Evolutionary conservation across 1,284 basidiomycete genomes (phyloP), one percentile per base, ranked within the genome.

Genomic region (Bjerkandera adusta): DNA sequence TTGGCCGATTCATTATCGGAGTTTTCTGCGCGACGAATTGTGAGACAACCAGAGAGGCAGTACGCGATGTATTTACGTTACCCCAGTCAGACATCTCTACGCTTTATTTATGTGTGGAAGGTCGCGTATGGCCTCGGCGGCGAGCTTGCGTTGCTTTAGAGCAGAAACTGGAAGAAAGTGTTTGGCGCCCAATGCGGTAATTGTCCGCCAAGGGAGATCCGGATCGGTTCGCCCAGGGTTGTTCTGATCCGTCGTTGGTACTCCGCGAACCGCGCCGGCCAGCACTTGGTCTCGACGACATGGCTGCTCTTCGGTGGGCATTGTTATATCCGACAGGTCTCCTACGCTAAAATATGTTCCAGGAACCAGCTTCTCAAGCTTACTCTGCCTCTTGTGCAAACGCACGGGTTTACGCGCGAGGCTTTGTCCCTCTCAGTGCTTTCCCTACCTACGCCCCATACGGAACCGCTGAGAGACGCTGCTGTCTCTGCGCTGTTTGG

Each of bases 401-500:
- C 70, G 3, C 75, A 87, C 55, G 88, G 89, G 7, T 91, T 91
- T 63, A 83, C 85, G 5, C 77, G 85, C 20, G 69, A 78, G 27
- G 72, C 85, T 0, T 72, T 91, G n/a, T 73, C 88, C 1, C 72
- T 68, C 38, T 80, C 88, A 11, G 84, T 77, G 2, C 71, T 86
- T 5, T 60, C 68, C 3, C 67, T 83, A 1, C 74, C 80, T 5
- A 53, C 63, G 32, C 70, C 75, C 5, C 80, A 81, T 56, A 18
- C 70, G 1, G 67, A 75, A 50, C 84, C 85, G 4, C 75, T 91
- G 10, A 75, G 81, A 0, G 85, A 90, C 45, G 66, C 71, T 0
- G 81, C 85, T 0, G 75, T 91, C n/a, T 77, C 81, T 3, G 72
- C 83, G 4, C 69, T 91, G 2, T 91, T 90, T 65, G 88, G 88